Conservation (phyloP, 306 rosid genomes). For the Casuarina equisetifolia region DNA sequence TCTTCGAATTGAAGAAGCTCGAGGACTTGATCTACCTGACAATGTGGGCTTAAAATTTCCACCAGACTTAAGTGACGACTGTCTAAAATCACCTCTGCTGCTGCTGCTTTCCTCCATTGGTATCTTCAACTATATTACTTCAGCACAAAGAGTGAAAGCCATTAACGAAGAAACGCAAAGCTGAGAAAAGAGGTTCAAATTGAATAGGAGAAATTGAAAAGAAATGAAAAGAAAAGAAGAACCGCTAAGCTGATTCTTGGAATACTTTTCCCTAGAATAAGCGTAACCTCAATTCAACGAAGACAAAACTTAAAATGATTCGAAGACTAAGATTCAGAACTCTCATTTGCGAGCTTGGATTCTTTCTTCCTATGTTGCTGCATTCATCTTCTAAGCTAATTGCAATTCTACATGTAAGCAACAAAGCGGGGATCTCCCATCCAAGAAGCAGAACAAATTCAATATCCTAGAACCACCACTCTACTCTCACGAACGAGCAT, state of each 20-base stretch:
- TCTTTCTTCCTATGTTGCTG: not conserved
- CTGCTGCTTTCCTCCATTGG: conserved; percentile 60
- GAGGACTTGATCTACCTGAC: conserved; percentile 65
- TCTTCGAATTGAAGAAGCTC: conserved; percentile 58
- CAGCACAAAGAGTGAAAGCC: conserved; percentile 18
- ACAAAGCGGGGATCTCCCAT: not conserved
- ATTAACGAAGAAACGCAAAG: too few species aligned
- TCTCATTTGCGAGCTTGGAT: not conserved
- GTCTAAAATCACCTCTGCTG: conserved; percentile 44
- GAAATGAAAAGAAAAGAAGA: not conserved
- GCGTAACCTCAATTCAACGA: not conserved
- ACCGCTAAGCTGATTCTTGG: not conserved
- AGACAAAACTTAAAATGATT: not conserved
- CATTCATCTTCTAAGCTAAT: not conserved
- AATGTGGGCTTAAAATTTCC: conserved; percentile 58
- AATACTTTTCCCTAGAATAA: not conserved
- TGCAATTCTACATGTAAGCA: not conserved
- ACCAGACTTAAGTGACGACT: conserved; percentile 43
- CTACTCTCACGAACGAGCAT: not conserved
- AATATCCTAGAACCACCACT: not conserved
- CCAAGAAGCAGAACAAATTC: not conserved
- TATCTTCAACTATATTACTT: conserved; percentile 33
- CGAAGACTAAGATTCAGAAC: not conserved
- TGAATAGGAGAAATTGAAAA: not conserved
- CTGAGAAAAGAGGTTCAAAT: not conserved